These are phyloP conservation scores for Wickerhamomyces alni DNA, from an alignment of 805 yeast genomes.

Conservation along the genomic window DNA sequence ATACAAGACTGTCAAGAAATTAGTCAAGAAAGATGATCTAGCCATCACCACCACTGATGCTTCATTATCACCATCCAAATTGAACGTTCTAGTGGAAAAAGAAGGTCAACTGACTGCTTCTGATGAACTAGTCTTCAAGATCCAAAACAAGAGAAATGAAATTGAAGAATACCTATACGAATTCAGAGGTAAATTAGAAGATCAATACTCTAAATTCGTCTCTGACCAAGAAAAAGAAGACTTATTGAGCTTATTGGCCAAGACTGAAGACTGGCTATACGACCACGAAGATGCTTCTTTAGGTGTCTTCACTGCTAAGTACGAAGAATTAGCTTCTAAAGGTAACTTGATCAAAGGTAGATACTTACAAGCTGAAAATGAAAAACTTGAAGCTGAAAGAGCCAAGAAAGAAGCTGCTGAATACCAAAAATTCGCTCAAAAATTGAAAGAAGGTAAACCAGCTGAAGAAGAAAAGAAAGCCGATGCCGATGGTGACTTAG, in stretches of 20 bases:
- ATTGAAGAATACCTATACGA: conserved; percentile 98
- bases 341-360: conserved; percentile 97
- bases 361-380: conserved; percentile 90
- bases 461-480: conserved; percentile 15
- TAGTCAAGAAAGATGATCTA: conserved; percentile 86
- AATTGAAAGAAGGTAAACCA: conserved; percentile 24
- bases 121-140: conserved; percentile 96
- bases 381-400: conserved; percentile 83
- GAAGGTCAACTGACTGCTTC: conserved; percentile 82
- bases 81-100: conserved; percentile 65
- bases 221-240: conserved; percentile 84
- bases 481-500: conserved; percentile 37
- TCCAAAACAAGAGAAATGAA: conserved; percentile 98
- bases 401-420: conserved; percentile 84
- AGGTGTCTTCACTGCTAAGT: conserved; percentile 95
- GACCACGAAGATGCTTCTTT: conserved; percentile 95
- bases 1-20: conserved; percentile 85
- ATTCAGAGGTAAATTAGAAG: conserved; percentile 94
- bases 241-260: conserved; percentile 63
- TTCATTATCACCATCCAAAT: conserved; percentile 48
- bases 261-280: conserved; percentile 97
- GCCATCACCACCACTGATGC: conserved; percentile 53
- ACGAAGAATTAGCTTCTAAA: conserved; percentile 90
- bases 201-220: conserved; percentile 82
- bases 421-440: conserved; percentile 31